Percentiles rank a stretch among this genome's conserved stretches.
Conservation (phyloP, 129 eudicot genomes). For the Centaurea solstitialis region DNA sequence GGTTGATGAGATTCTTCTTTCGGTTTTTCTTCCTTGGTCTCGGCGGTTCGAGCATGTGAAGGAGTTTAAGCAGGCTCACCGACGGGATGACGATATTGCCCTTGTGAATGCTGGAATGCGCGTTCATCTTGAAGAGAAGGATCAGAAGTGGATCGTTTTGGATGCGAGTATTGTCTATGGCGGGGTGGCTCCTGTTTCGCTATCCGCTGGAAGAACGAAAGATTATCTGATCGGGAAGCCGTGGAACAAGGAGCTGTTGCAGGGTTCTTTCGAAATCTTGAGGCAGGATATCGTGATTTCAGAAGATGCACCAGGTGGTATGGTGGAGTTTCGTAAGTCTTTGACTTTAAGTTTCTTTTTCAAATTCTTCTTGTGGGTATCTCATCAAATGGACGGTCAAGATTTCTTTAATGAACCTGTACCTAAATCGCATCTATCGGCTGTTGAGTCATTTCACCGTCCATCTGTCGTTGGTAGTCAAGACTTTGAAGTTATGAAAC, state of each 20-base stretch:
- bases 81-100: slow-evolving; percentile 98
- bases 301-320: slow-evolving; percentile 96
- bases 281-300: slow-evolving; percentile 64
- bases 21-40: slow-evolving; percentile 90
- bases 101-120: slow-evolving; percentile 95
- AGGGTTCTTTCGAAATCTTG: slow-evolving; percentile 59
- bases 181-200: slow-evolving; percentile 86
- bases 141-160: slow-evolving; percentile 66
- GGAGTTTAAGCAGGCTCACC: slow-evolving; percentile 96
- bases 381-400: slow-evolving; percentile 74
- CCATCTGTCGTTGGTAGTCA: slow-evolving; percentile 79
- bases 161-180: slow-evolving; percentile 88
- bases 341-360: slow-evolving; percentile 87
- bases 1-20: slow-evolving; percentile 66
- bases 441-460: slow-evolving; percentile 56
- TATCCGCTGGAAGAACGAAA: slow-evolving; percentile 60
- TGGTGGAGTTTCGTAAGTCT: slow-evolving; percentile 94
- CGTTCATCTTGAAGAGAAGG: slow-evolving; percentile 58
- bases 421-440: slow-evolving; percentile 74
- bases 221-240: slow-evolving; percentile 62
- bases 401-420: slow-evolving; percentile 48
- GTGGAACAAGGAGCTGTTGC: slow-evolving; percentile 76
- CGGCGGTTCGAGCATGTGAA: slow-evolving; percentile 71
- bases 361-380: slow-evolving; percentile 90
- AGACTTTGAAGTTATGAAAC: slow-evolving; percentile 70